A percentile compares a stretch with the other conserved stretches of the same genome.
Conservation (phyloP, 257 asterid genomes). For the Nicotiana noctiflora region DNA sequence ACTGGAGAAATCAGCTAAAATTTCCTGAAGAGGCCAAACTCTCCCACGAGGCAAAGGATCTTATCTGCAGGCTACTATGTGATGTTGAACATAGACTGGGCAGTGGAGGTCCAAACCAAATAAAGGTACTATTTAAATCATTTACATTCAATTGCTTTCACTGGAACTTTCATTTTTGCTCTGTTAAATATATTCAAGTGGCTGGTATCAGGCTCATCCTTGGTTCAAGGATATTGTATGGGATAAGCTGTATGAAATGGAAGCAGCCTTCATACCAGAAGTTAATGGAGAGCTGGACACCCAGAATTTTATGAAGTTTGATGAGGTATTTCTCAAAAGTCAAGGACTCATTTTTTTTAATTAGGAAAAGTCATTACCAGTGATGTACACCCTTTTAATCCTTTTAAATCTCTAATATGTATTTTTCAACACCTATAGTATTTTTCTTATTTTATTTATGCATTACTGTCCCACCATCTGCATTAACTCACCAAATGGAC, state of each 20-base stretch:
- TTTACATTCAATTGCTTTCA: background rate
- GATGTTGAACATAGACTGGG: constrained; percentile 95
- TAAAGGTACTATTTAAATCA: constrained; percentile 47
- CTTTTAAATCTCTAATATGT: background rate
- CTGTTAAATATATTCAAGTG: constrained; percentile 11
- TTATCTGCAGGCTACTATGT: constrained; percentile 76
- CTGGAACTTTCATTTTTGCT: constrained; percentile 1
- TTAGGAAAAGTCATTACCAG: background rate
- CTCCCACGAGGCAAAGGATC: constrained; percentile 84
- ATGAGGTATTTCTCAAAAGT: constrained; percentile 48
- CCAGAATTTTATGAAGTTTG: constrained; percentile 92
- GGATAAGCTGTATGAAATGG: constrained; percentile 93
- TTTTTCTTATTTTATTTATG: background rate
- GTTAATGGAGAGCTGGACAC: constrained; percentile 96
- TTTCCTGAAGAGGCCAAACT: constrained; percentile 75
- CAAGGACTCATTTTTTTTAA: constrained; percentile 10
- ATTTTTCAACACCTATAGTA: background rate
- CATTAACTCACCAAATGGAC: background rate
- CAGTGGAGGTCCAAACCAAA: constrained; percentile 79
- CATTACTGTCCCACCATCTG: background rate
- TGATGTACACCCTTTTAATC: background rate
- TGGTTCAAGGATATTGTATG: constrained; percentile 83
- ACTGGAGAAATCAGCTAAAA: constrained; percentile 85
- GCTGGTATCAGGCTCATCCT: constrained; percentile 68
- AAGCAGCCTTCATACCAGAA: constrained; percentile 91